Evolutionary conservation across 2,329 filamentous ascomycete species (phyloP), one percentile per base, ranked within the genome.

Genomic region (Bimuria novae-zelandiae): DNA sequence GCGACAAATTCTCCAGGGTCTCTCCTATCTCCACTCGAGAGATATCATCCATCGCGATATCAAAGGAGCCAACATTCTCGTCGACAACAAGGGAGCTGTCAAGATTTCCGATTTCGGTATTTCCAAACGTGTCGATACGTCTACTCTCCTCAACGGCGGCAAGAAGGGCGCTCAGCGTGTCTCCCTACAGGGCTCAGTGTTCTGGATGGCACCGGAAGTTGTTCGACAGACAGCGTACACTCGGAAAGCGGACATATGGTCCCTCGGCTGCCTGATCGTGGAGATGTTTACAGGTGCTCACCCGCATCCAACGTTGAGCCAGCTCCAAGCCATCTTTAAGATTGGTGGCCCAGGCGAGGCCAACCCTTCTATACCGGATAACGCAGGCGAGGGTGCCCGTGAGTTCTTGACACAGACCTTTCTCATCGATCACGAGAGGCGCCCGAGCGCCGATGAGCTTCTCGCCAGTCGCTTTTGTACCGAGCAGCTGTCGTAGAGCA

Each of bases 91-190:
- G 77, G 94, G 94, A 53, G 93, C 90, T 7, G 96, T 99, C 77
- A 99, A 99, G 78, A 99, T 99, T 61, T 97, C 93, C 7, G 94
- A 99, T 80, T 99, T 99, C 65, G 94, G 94, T 70, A 97, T 99
- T 71, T 95, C 90, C 56, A 99, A 99, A 81, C 95, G 96, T 73
- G 89, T 97, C 35, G 93, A 97, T 75, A 92, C 92, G 12, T 88
- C 90, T 52, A 94, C 92, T 55, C 84, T 97, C 39, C 84, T 96
- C 41, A 69, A 74, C 23, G 69, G 61, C 21, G 69, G 61, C 45
- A 70, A 70, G 55, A 70, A 70, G 59, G 65, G 63, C 33, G 65
- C 63, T 16, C 67, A 63, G 81, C 64, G 87, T 80, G 68, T 86
- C 10, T 97, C 93, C 1, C 84, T 99, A 3, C 94, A 99, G 74